Evolutionary conservation across 805 yeast species (phyloP), one percentile per base, ranked within the genome.

Genomic region (Metschnikowia chrysomelidarum): DNA sequence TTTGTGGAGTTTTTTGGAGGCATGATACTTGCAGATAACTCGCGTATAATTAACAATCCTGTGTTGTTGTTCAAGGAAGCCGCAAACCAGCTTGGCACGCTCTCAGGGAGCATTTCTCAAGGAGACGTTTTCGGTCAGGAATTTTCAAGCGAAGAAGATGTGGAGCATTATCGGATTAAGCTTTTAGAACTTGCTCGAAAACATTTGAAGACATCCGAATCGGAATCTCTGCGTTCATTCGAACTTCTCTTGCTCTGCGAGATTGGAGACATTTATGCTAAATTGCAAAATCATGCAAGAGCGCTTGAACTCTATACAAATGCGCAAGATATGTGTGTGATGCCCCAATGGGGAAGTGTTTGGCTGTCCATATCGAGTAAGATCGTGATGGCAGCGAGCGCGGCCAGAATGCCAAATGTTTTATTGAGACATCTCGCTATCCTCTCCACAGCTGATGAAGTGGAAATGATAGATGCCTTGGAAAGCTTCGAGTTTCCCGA

Each of bases 251-350:
- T 74, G 10, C 64, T 68, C 46, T 75, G 68, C 57, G 67, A 72
- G 43, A 52, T 80, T 7, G 87, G 74, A 1, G 78, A 78, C 30
- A 71, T 65, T 35, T 62, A 67, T 42, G 66, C 50, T 23, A 29
- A 18, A 5, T 3, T 30, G 2, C 32, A 27, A 1, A 43, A 51
- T 9, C 40, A 32, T 8, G 40, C 34, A 9, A 38, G 36, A 9
- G 62, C 67, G 2, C 43, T 46, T 2, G 43, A 46, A 10, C 44
- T 35, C 32, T 59, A 51, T 40, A 34, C 30, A 19, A 12, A 16
- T 19, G 36, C 34, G 4, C 38, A 31, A 19, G 4, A 12, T 8
- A 27, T 27, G 27, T 26, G 23, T 9, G 19, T 18, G 19, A 12
- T 23, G 7, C 32, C 27, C 14, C 15, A n/a, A 7, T 33, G 32